Evolutionary conservation across 1,284 basidiomycete species (phyloP).

Genomic region (Apiotrichum porosum): DNA sequence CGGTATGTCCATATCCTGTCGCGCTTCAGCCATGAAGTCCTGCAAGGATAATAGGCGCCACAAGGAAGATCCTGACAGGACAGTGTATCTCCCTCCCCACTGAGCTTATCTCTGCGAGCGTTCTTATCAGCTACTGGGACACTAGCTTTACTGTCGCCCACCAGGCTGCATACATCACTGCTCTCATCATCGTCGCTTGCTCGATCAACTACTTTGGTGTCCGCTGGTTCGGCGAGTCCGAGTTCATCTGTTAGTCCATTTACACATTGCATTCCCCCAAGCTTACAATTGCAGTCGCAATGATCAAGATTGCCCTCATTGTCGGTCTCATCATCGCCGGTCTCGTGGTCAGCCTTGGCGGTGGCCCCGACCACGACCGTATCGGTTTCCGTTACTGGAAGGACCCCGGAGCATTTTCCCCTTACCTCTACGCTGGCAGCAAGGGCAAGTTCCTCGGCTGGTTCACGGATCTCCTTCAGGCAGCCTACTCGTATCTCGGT

Average conservation of each 20-base stretch:
- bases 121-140: constrained; percentile 76
- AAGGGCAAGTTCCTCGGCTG: constrained; percentile 50
- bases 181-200: constrained; percentile 2
- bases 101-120: constrained; percentile 69
- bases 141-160: constrained; percentile 33
- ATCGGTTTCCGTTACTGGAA: constrained; percentile 57
- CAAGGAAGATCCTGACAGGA: constrained; percentile 59
- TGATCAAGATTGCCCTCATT: constrained; percentile 66
- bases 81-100: constrained; percentile 46
- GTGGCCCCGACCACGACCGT: constrained; percentile 54
- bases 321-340: constrained; percentile 55
- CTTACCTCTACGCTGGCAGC: constrained; percentile 53
- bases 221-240: constrained; percentile 16
- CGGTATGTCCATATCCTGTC: constrained; percentile 20
- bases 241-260: constrained; percentile 67
- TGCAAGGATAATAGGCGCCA: constrained; percentile 18
- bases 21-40: constrained; percentile 17
- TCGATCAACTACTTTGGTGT: constrained; percentile 11
- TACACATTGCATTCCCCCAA: too few relatives aligned
- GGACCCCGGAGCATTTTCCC: constrained; percentile 51
- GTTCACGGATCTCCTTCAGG: constrained; percentile 42
- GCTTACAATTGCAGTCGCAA: constrained; percentile 50
- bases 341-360: constrained; percentile 66
- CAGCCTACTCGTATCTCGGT: constrained; percentile 1
- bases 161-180: constrained; percentile 13